Evolutionary conservation across 805 yeast genomes (phyloP), one percentile per base, ranked within the genome.

Genomic region (Ogataea zsoltii): DNA sequence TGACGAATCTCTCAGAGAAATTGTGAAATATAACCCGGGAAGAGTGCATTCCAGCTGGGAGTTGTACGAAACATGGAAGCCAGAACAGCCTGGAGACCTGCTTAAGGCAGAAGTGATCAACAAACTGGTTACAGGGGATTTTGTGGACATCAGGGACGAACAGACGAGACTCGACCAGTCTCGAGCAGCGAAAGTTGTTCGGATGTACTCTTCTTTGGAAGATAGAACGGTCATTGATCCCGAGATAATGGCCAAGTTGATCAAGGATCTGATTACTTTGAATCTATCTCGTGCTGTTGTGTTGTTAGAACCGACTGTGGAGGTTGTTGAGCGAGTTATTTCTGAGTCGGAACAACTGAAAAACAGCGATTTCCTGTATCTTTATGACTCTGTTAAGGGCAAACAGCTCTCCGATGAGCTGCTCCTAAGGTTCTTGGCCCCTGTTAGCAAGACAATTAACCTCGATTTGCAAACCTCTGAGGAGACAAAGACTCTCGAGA

Each of bases 11-110:
- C 42, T 59, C 10, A 38, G 48, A 14, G 61, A 65, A 33, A 33
- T 63, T 2, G 54, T 67, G 16, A 55, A 55, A 45, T 49, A 62
- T 32, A 67, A 68, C 49, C 71, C 72, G 0, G 71, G 70, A 10
- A 58, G 72, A 49, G 70, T 66, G 14, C 50, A 49, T 21, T 55
- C 67, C 11, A 59, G 63, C 34, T 67, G 64, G 63, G 69, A 65
- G 36, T 23, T 67, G n/a, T 68, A 46, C 41, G 39, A 56, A 7
- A 42, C 51, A n/a, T 48, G 26, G 29, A 28, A 30, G 31, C 21
- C 26, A 12, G 37, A 9, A 12, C 10, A n/a, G 15, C 34, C 38
- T 21, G 21, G 16, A 17, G 42, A 38, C 26, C 38, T 31, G 13
- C 18, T 38, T 10, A 21, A 21, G 14, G 15, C 30, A 7, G 18